Evolutionary conservation across 148 eudicot genomes (phyloP).

Genomic region (Suaeda aralocaspica): DNA sequence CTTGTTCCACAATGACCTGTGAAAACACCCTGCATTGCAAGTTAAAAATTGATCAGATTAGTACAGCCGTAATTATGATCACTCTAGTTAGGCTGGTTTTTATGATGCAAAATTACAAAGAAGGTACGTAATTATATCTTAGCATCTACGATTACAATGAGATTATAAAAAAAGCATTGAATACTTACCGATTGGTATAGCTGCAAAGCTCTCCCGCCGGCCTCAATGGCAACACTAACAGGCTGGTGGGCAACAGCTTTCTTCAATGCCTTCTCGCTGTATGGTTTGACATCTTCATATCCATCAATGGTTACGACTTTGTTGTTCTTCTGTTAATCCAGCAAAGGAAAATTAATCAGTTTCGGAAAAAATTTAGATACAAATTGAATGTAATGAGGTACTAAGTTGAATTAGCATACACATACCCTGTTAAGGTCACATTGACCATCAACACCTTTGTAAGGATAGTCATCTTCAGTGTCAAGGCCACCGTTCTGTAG

Average conservation of each 20-base stretch:
- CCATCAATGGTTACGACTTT: slow-evolving; percentile 80
- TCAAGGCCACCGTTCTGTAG: slow-evolving; percentile 75
- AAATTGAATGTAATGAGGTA: not conserved
- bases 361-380: not conserved
- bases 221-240: slow-evolving; percentile 88
- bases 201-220: slow-evolving; percentile 66
- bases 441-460: slow-evolving; percentile 46
- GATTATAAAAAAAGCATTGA: too few species aligned
- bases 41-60: not conserved
- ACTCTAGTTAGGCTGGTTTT: too few species aligned
- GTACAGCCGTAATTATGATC: not conserved
- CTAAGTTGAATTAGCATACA: not conserved
- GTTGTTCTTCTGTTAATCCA: slow-evolving; percentile 53
- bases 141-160: too few species aligned
- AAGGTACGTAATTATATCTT: too few species aligned
- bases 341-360: not conserved
- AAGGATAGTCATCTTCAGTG: slow-evolving; percentile 74
- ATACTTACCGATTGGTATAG: slow-evolving; percentile 60
- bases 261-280: slow-evolving; percentile 63
- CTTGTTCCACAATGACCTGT: slow-evolving; percentile 67
- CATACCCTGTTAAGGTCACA: slow-evolving; percentile 66
- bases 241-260: slow-evolving; percentile 96
- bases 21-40: slow-evolving; percentile 58
- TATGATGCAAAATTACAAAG: too few species aligned
- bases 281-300: slow-evolving; percentile 77